phyloP scores from a whole-genome alignment of 768 basidiomycete species.

The Xerocomellus chrysenteron region DNA sequence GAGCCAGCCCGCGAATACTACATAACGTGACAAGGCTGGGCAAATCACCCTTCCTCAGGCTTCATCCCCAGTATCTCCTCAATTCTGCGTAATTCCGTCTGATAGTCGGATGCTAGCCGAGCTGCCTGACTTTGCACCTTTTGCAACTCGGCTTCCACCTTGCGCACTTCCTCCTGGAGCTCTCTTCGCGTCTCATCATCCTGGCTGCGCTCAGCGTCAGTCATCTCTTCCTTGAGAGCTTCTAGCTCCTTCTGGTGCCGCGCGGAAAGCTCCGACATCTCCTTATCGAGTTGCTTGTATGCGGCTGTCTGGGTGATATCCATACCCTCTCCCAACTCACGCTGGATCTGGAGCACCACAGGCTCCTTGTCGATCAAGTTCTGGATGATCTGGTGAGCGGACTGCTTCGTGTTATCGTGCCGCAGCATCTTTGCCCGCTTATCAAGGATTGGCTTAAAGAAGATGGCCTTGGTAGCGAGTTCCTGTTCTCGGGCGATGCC shows the following conservation, averaged over 20 bases:
- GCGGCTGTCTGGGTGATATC: slow-evolving; percentile 55
- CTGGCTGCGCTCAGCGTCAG: slow-evolving; percentile 41
- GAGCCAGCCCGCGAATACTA: slow-evolving; percentile 25
- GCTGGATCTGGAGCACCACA: slow-evolving; percentile 50
- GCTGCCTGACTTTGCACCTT: slow-evolving; percentile 31
- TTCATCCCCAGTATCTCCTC: slow-evolving; percentile 33
- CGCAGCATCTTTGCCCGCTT: slow-evolving; percentile 45
- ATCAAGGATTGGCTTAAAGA: slow-evolving; percentile 51
- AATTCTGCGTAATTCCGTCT: slow-evolving; percentile 35
- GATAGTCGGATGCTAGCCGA: slow-evolving; percentile 34
- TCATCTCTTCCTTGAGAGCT: slow-evolving; percentile 47
- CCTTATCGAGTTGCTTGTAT: slow-evolving; percentile 49
- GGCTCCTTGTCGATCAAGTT: slow-evolving; percentile 42
- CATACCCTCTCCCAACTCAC: slow-evolving; percentile 48
- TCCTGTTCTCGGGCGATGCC: slow-evolving; percentile 46
- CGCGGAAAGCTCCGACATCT: slow-evolving; percentile 46
- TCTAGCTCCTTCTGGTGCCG: slow-evolving; percentile 47
- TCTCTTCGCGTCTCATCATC: slow-evolving; percentile 50
- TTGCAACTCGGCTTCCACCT: slow-evolving; percentile 30
- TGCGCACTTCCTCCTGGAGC: slow-evolving; percentile 39
- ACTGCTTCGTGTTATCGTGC: slow-evolving; percentile 41
- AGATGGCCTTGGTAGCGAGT: slow-evolving; percentile 39
- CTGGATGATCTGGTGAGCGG: slow-evolving; percentile 46
- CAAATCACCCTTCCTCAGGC: slow-evolving; percentile 20
- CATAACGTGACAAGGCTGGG: slow-evolving; percentile 20